Base-by-base conservation (phyloP, 805 yeast species). In the Cephaloascus fragrans region DNA sequence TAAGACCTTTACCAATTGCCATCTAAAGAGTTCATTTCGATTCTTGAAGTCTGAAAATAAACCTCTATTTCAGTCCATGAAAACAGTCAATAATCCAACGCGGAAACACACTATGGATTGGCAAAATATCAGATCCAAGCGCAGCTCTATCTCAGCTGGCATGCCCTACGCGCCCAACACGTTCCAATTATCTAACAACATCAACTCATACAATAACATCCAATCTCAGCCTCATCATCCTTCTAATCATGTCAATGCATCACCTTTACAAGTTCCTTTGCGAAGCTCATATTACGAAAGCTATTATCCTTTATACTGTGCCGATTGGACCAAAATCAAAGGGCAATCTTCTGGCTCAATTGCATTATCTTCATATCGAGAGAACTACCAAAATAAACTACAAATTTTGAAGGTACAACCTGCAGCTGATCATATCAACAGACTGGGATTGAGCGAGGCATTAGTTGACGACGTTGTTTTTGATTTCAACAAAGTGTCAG, bases 301-400 rank as follows among this genome's bases (percentile, higher is more conserved):
- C 0, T 61, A 66, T 37, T 69, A 66, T 57, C 80, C 80, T 1
- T 51, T 77, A 10, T 73, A 63, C 42, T 63, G 69, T 4, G 56
- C 68, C 26, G 81, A 74, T 44, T 77, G 84, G 84, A 48, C 73
- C 4, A 44, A 45, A 18, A 45, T 61, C n/a, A 46, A 44, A 3
- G 46, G 48, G 8, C 53, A 62, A 3, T 65, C 64, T 2, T 42
- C 51, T 9, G 79, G 77, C 6, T 61, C 69, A 36, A 57, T 84
- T 5, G 93, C 86, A 0, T 53, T 82, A n/a, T 70, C 80, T n/a
- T 73, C 95, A 0, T 86, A 78, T 53, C 73, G 83, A 42, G 97
- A 89, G 55, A 95, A 86, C 37, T 64, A 77, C 19, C 63, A 69
- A 32, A 89, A 89, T 58, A 74, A 75, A 46, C 55, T 88, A 19